Base-by-base conservation (phyloP, 2,329 filamentous ascomycete species). In the Dactylella cylindrospora region DNA sequence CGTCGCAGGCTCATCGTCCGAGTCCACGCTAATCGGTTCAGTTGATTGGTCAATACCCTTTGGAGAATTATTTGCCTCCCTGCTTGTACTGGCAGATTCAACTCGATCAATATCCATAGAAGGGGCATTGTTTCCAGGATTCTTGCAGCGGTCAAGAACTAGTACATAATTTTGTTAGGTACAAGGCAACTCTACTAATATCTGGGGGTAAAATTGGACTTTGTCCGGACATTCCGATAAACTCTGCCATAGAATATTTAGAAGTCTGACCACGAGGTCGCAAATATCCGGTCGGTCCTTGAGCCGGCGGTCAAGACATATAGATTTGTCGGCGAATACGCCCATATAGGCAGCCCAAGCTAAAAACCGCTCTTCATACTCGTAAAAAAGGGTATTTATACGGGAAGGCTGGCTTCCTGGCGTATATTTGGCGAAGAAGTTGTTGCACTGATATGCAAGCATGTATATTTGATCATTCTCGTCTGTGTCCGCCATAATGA, bases 291-390 rank as follows among this genome's bases (percentile, higher is more conserved):
- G 9, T 5, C 22, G 20, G 6, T 26, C 22, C n/a, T 15, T n/a
- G 3, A 41, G 22, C 4, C 38, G 38, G 19, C 38, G 38, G 19
- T 41, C 38, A 15, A 41, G 38, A 15, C 38, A 41, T 9, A 41
- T 26, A n/a, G 38, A 41, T 17, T 41, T 41, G 12, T 8, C 7
- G 3, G 38, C 38, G 19, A 41, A 41, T 15, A 41, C 38, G 12
- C 38, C 38, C 38, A 41, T 41, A 41, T 41, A 41, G 12, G 38
- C 38, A 2, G 38, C 26, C 38, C 38, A 41, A 15, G 20, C 20
- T 13, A 41, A 41, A n/a, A 41, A 41, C 4, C 22, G 9, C 38
- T 41, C 22, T 28, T 41, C 20, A 25, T 41, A 41, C 8, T 41
- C 38, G 13, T 26, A 2, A 12, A 41, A 3, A 7, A 41, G 22